These are phyloP conservation scores for Oryza coarctata DNA, from an alignment of 176 grass and related monocot species.

Conservation along the genomic window DNA sequence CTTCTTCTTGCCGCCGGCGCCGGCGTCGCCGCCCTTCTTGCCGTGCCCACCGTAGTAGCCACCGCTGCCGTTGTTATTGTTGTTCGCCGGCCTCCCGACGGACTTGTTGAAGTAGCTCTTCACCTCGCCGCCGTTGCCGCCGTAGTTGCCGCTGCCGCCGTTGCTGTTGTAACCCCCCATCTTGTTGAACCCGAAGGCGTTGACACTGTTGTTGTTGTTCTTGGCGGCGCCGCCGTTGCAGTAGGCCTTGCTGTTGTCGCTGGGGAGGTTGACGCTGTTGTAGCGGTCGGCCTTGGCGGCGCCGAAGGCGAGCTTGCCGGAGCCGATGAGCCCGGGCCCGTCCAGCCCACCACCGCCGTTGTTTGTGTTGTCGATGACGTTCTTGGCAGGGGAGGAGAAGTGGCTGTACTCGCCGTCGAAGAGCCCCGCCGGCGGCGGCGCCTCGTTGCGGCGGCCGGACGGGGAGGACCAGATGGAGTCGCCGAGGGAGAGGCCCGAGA, in stretches of 20 bases:
- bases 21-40: constrained; percentile 50
- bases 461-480: constrained; percentile 77
- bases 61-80: constrained; percentile 18
- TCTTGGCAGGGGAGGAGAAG: not conserved
- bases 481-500: constrained; percentile 77
- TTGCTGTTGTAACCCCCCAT: constrained; percentile 22
- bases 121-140: constrained; percentile 46
- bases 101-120: constrained; percentile 98
- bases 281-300: constrained; percentile 55
- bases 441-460: constrained; percentile 28
- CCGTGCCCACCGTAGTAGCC: not conserved
- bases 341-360: not conserved
- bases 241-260: constrained; percentile 20
- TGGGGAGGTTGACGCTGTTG: constrained; percentile 42
- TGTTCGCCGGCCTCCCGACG: constrained; percentile 54
- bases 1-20: constrained; percentile 46
- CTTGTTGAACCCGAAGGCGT: constrained; percentile 28
- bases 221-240: constrained; percentile 11
- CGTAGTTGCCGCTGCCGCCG: not conserved
- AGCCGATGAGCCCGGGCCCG: constrained; percentile 43
- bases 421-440: not conserved
- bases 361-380: not conserved
- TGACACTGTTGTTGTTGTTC: constrained; percentile 15
- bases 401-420: not conserved
- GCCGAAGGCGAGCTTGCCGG: constrained; percentile 89